A percentile compares a stretch with the other conserved stretches of the same genome.
These are phyloP conservation scores for Baorangia bicolor DNA, from an alignment of 768 basidiomycete species.

Conservation along the genomic window DNA sequence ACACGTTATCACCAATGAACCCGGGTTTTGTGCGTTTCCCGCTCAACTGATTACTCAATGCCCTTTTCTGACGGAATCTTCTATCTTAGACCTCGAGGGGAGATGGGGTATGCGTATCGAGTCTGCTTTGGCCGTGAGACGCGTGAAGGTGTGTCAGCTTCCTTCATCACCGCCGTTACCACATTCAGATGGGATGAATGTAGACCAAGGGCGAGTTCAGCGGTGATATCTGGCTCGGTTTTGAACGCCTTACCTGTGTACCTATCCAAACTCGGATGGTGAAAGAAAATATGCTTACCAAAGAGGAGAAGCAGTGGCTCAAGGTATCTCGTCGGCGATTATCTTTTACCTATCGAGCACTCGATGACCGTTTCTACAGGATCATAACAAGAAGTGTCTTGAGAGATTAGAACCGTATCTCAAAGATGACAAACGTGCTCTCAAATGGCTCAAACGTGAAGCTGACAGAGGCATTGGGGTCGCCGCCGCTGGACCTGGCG, in stretches of 20 bases:
- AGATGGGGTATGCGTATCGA: conserved; percentile 93
- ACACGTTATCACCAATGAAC: conserved; percentile 92
- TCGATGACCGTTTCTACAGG: conserved; percentile 40
- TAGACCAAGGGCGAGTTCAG: conserved; percentile 73
- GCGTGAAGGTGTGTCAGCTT: conserved; percentile 41
- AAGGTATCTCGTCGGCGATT: conserved; percentile 46
- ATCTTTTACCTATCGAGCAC: background rate
- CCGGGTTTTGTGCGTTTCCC: conserved; percentile 75
- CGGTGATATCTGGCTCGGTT: conserved; percentile 81
- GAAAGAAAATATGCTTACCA: conserved; percentile 77
- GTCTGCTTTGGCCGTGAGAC: conserved; percentile 74
- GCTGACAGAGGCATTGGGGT: conserved; percentile 74
- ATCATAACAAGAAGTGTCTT: conserved; percentile 76
- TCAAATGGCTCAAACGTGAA: conserved; percentile 79
- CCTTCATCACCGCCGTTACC: conserved; percentile 3
- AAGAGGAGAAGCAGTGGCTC: conserved; percentile 85
- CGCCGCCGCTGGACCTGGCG: conserved; percentile 59
- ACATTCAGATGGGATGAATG: conserved; percentile 6
- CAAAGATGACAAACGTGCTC: conserved; percentile 75
- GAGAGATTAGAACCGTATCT: conserved; percentile 63
- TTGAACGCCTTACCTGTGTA: conserved; percentile 90
- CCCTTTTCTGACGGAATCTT: conserved; percentile 13
- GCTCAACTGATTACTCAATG: conserved; percentile 9
- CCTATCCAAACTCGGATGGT: conserved; percentile 93
- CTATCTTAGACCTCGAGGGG: conserved; percentile 61